These are phyloP conservation scores for Claviceps capensis DNA, from an alignment of 2,329 filamentous ascomycete genomes.

Conservation along the genomic window DNA sequence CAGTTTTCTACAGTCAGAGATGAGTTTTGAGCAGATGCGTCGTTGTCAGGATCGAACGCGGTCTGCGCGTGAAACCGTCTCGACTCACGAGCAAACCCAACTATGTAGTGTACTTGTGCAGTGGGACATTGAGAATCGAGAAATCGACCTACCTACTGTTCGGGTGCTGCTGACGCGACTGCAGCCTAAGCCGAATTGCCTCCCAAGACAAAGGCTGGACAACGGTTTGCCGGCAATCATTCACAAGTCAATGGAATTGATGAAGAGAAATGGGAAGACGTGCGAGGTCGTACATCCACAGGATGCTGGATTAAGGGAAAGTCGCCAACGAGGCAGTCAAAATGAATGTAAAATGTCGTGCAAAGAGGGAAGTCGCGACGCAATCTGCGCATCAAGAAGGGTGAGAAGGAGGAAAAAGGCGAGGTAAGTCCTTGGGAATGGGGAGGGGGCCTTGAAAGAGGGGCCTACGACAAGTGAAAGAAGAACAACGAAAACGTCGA, in stretches of 20 bases:
- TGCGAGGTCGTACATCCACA: slow-evolving; percentile 1
- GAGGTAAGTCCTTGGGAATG: background rate
- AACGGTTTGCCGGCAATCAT: background rate
- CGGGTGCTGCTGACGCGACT: background rate
- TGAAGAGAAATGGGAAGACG: background rate
- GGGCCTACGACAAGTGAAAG: background rate
- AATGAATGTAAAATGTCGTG: background rate
- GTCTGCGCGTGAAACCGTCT: background rate
- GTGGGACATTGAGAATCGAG: background rate
- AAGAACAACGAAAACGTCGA: background rate
- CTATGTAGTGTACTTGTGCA: background rate
- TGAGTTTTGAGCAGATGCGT: background rate
- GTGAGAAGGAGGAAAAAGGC: background rate
- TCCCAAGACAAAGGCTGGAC: background rate
- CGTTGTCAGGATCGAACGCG: background rate
- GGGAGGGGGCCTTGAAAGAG: too few species aligned
- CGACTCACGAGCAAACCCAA: background rate
- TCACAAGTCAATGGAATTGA: background rate
- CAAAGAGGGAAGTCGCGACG: slow-evolving; percentile 6
- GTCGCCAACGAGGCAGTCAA: slow-evolving; percentile 3
- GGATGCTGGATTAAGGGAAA: slow-evolving; percentile 1
- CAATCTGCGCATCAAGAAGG: background rate
- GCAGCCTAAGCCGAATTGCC: background rate
- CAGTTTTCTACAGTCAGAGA: background rate
- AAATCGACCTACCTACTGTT: slow-evolving; percentile 1